phyloP scores from a whole-genome alignment of 2,329 filamentous ascomycete species.

The Aspergillus ruber region DNA sequence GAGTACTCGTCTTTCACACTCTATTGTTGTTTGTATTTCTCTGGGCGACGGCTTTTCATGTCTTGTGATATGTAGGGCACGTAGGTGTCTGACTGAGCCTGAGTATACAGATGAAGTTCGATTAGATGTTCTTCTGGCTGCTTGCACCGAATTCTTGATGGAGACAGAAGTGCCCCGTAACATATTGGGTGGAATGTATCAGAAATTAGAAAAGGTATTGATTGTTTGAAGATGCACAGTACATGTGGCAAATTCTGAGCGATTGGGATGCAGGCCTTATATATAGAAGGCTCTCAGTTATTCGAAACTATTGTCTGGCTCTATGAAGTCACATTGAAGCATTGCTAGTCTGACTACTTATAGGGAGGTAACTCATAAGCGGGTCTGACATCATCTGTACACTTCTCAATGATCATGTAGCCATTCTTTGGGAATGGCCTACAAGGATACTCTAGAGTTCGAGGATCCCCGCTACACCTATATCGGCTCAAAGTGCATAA shows the following conservation, averaged over 20 bases:
- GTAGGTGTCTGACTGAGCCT: background rate
- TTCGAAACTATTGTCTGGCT: background rate
- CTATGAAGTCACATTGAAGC: background rate
- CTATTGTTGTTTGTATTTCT: slow-evolving; percentile 1
- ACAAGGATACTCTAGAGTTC: background rate
- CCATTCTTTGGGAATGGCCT: background rate
- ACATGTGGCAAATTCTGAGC: background rate
- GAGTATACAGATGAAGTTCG: background rate
- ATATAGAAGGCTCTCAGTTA: background rate
- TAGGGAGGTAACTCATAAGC: background rate
- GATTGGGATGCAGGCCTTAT: background rate
- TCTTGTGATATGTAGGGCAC: background rate
- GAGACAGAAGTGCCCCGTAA: background rate
- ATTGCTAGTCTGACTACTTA: background rate
- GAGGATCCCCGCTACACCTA: background rate
- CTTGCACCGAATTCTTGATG: background rate
- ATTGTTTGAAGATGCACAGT: background rate
- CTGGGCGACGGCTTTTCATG: background rate
- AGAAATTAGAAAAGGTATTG: background rate
- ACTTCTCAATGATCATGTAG: background rate
- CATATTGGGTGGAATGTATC: background rate
- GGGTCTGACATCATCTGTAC: background rate
- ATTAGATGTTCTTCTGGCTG: background rate
- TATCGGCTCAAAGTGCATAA: background rate
- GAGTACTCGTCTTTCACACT: slow-evolving; percentile 13